Conservation (phyloP, 1,284 basidiomycete genomes). For the Pulveroboletus sp. region DNA sequence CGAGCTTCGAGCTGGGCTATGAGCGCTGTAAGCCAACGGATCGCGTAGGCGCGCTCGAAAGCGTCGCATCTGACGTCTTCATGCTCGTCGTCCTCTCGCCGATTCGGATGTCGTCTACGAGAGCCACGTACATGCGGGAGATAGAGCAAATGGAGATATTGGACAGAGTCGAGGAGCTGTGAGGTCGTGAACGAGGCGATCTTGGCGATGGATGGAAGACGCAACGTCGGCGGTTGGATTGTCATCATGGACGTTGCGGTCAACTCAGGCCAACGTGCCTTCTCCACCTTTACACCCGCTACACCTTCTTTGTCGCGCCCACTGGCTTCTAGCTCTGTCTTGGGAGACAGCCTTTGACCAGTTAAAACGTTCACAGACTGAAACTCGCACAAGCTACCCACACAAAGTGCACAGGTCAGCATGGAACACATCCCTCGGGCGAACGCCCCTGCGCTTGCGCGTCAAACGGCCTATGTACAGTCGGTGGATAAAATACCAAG, state of each 20-base stretch:
- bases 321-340: too few species aligned
- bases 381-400: too few species aligned
- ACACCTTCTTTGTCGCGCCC: too few species aligned
- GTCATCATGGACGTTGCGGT: background rate
- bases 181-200: conserved; percentile 24
- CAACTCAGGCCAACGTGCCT: too few species aligned
- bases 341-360: too few species aligned
- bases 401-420: too few species aligned
- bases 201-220: conserved; percentile 31
- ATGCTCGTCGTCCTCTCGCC: background rate
- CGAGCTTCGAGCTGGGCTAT: conserved; percentile 39
- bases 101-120: conserved; percentile 24
- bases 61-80: conserved; percentile 46
- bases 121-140: conserved; percentile 41
- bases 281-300: too few species aligned
- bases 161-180: conserved; percentile 25
- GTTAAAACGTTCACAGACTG: too few species aligned
- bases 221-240: conserved; percentile 23
- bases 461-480: too few species aligned
- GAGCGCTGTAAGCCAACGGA: conserved; percentile 71
- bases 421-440: too few species aligned
- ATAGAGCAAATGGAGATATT: conserved; percentile 35
- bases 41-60: conserved; percentile 68
- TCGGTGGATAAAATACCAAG: too few species aligned
- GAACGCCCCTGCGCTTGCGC: too few species aligned